Conservation (phyloP, 352 stramenopile genomes). For the Pilasporangium apinafurcum region DNA sequence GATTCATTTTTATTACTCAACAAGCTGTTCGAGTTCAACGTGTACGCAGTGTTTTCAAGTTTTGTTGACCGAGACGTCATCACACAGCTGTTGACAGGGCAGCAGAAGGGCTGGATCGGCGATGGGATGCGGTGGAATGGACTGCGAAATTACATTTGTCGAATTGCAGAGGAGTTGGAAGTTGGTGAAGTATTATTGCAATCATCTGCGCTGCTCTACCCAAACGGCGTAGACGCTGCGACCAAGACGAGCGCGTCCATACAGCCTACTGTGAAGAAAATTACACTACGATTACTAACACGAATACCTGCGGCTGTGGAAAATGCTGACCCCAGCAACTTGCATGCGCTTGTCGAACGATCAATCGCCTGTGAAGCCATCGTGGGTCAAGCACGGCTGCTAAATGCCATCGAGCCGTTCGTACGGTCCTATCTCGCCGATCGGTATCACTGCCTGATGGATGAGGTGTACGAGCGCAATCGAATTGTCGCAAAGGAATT, state of each 20-base stretch:
- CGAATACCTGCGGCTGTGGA: constrained; percentile 35
- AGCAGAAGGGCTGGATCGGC: too few relatives aligned
- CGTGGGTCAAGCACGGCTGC: constrained; percentile 45
- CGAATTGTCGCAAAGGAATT: constrained; percentile 42
- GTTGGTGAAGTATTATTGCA: constrained; percentile 37
- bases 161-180: constrained; percentile 44
- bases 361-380: constrained; percentile 63
- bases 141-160: constrained; percentile 36
- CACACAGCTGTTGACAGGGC: constrained; percentile 37
- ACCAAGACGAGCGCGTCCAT: background rate
- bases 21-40: constrained; percentile 74
- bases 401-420: constrained; percentile 62
- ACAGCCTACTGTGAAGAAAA: constrained; percentile 8
- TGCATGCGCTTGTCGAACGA: constrained; percentile 56
- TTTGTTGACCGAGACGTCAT: constrained; percentile 44
- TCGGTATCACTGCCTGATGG: constrained; percentile 58
- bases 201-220: constrained; percentile 27
- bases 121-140: constrained; percentile 22
- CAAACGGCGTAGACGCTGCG: background rate
- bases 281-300: constrained; percentile 51
- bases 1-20: constrained; percentile 67
- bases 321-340: constrained; percentile 38
- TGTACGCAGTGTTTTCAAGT: constrained; percentile 70
- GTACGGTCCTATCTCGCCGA: constrained; percentile 57
- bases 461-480: constrained; percentile 61